Evolutionary conservation across 2,329 filamentous ascomycete genomes (phyloP).

Genomic region (Hypoxylon sp.): DNA sequence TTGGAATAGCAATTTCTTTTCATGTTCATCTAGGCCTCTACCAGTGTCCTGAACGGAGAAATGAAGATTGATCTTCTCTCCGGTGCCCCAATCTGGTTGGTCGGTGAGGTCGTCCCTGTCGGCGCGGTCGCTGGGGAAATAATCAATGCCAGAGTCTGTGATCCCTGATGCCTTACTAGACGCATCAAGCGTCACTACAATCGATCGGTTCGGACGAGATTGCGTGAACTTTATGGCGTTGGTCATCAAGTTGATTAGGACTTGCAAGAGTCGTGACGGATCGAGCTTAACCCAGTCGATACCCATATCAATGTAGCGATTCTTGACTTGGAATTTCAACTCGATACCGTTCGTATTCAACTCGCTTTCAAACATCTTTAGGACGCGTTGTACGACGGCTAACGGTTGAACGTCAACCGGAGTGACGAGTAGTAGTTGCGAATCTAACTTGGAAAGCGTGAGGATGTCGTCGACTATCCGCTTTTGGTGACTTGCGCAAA

Average conservation of each 20-base stretch:
- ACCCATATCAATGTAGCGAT: conserved; percentile 74
- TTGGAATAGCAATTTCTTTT: conserved; percentile 76
- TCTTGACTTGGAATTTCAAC: conserved; percentile 77
- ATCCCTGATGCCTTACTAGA: conserved; percentile 66
- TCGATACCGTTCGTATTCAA: conserved; percentile 79
- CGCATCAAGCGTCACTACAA: conserved; percentile 76
- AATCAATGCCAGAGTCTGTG: conserved; percentile 60
- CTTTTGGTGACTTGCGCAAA: conserved; percentile 86
- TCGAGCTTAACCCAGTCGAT: conserved; percentile 82
- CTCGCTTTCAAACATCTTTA: conserved; percentile 86
- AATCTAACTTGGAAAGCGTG: conserved; percentile 78
- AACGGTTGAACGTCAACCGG: conserved; percentile 79
- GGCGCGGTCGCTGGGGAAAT: conserved; percentile 63
- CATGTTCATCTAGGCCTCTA: conserved; percentile 74
- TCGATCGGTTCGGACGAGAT: conserved; percentile 70
- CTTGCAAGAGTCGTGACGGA: conserved; percentile 80
- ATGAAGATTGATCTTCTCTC: conserved; percentile 79
- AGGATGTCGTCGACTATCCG: conserved; percentile 78
- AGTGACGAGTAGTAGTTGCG: conserved; percentile 77
- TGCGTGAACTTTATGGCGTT: conserved; percentile 77
- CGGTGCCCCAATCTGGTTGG: conserved; percentile 77
- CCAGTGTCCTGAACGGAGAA: conserved; percentile 82
- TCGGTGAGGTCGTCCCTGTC: conserved; percentile 64
- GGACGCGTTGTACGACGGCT: conserved; percentile 75
- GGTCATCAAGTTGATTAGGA: conserved; percentile 82